Evolutionary conservation across 192 early-diverging fungal species (phyloP).

Genomic region (Geranomyces michiganensis): DNA sequence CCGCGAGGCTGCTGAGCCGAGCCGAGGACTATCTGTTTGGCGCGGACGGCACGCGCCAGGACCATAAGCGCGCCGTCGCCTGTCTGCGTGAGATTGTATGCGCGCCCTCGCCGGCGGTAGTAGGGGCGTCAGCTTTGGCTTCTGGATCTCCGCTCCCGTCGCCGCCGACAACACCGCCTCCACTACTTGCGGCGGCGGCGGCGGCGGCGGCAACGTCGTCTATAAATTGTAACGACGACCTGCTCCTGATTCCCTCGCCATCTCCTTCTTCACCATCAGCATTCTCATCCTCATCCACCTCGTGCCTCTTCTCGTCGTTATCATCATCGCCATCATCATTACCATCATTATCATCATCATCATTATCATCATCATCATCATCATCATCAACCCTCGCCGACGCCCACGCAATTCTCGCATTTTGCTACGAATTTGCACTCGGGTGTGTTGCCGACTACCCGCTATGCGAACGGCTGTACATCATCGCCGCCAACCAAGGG

Average conservation of each 20-base stretch:
- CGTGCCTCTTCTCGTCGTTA: too few relatives aligned
- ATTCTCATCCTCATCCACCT: not conserved
- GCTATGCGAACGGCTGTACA: conserved; percentile 67
- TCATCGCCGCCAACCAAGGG: conserved; percentile 61
- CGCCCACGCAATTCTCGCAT: conserved; percentile 68
- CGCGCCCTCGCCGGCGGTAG: too few relatives aligned
- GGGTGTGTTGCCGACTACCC: conserved; percentile 66
- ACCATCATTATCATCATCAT: not conserved
- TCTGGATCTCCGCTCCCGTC: not conserved
- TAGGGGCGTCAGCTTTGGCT: too few relatives aligned
- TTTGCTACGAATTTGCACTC: conserved; percentile 86
- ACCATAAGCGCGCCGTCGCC: conserved; percentile 6
- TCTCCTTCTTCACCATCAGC: not conserved
- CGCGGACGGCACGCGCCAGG: not conserved
- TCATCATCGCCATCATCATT: not conserved
- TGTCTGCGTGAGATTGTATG: not conserved
- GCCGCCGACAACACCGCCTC: not conserved
- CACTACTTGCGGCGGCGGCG: not conserved
- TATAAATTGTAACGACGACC: too few relatives aligned
- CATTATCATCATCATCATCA: not conserved
- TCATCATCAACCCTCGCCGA: not conserved
- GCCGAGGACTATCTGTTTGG: conserved; percentile 19
- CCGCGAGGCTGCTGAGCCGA: not conserved
- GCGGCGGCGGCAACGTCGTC: too few relatives aligned
- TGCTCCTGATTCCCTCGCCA: not conserved